phyloP scores from a whole-genome alignment of 2,329 filamentous ascomycete species.

The Sporothrix protearum region DNA sequence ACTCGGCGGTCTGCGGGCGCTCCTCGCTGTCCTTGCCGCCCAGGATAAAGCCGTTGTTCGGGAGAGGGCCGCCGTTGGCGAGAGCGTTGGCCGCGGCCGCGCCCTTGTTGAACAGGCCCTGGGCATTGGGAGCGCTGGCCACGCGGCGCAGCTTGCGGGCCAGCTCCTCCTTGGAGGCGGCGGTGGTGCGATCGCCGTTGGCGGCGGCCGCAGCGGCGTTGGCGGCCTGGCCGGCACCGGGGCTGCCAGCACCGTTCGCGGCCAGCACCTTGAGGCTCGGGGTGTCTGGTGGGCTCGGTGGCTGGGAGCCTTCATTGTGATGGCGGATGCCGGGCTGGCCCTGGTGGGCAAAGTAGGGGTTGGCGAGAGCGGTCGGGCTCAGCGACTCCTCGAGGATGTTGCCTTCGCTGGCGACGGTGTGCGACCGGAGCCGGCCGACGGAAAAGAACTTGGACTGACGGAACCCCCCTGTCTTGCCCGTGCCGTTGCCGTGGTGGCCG shows the following conservation, averaged over 20 bases:
- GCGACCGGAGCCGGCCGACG: constrained; percentile 81
- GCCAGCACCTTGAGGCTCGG: constrained; percentile 72
- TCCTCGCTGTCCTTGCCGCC: constrained; percentile 45
- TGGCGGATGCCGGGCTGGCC: constrained; percentile 89
- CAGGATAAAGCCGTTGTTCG: background rate
- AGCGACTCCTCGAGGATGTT: constrained; percentile 83
- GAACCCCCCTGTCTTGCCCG: constrained; percentile 62
- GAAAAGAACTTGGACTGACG: constrained; percentile 87
- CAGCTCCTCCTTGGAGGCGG: constrained; percentile 86
- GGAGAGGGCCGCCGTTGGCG: constrained; percentile 5
- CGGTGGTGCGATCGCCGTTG: constrained; percentile 64
- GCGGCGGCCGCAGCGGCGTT: constrained; percentile 42
- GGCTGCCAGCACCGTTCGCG: constrained; percentile 54
- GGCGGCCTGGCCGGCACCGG: constrained; percentile 35
- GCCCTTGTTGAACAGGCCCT: constrained; percentile 73
- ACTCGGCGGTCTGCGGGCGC: constrained; percentile 78
- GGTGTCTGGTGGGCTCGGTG: constrained; percentile 87
- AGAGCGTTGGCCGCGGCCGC: constrained; percentile 37
- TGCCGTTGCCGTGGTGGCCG: constrained; percentile 23
- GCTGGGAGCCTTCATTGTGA: constrained; percentile 89
- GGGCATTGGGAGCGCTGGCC: constrained; percentile 93
- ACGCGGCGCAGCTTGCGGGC: constrained; percentile 90
- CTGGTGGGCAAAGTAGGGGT: constrained; percentile 96
- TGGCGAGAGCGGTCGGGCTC: constrained; percentile 89
- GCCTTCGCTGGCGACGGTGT: constrained; percentile 88